Evolutionary conservation across 1,284 basidiomycete species (phyloP), one percentile per base, ranked within the genome.

Genomic region (Sanguinoderma infundibulare): DNA sequence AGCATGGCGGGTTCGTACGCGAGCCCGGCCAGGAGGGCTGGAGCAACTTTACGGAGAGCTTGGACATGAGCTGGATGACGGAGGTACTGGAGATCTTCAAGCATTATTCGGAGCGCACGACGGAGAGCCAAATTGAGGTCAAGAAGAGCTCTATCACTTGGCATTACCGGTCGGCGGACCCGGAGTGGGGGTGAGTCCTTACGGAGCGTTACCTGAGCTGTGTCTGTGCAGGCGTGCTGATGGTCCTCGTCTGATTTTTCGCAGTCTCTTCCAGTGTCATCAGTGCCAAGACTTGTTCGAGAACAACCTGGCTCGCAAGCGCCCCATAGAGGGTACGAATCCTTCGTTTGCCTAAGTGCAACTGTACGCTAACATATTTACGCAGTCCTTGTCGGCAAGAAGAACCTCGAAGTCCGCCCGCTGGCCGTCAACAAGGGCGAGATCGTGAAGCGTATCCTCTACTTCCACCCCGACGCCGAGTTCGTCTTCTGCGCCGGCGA

Each of bases 51-150:
- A 98, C 97, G 26, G 87, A 90, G 74, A 84, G 83, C 64, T 78
- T 99, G 72, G 97, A 99, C 78, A 98, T 99, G 98, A 88, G 87
- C 71, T 99, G 97, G 97, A 97, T 98, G 93, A 81, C 79, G 59
- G 97, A 98, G 77, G 95, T 98, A 36, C 87, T 92, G 68, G 94
- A 97, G 78, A 92, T 99, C 55, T 99, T 99, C 79, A 88, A 87
- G 76, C 98, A 98, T 79, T 98, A 96, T 78, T 97, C 95, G 5
- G 96, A 73, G 87, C 81, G 94, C 61, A 99, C 97, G 65, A 93
- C 94, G 22, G 97, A 97, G n/a, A 92, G 91, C 69, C 91, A 93
- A 68, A 95, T 99, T 64, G 97, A 99, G 81, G 83, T 93, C 75
- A 99, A 99, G 86, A 96, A 97, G 84, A 94, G 92, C 71, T 92